Base-by-base conservation (phyloP, 208 protist species). In the Trypanosoma rangeli region DNA sequence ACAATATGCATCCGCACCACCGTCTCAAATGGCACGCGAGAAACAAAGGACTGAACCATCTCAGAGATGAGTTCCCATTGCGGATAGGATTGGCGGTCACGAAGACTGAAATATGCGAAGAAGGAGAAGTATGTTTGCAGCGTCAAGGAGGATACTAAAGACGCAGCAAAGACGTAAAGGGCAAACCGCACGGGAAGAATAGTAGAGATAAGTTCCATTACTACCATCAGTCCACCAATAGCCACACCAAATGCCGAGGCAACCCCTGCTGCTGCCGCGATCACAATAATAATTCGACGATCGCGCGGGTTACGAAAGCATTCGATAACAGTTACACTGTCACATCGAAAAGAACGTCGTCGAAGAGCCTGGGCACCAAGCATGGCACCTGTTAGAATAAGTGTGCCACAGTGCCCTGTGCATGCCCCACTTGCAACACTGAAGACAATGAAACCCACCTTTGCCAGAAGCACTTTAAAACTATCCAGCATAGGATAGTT, bases 251-350 rank as follows among this genome's bases (percentile, higher is more conserved):
- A 84, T 2, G 79, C 70, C 24, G 83, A 73, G 5, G 83, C 83
- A 42, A 85, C 61, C 13, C 83, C 83, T 15, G 80, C 77, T n/a
- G 83, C 83, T 5, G 74, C 69, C 4, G 79, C 79, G 61, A 88
- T 77, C n/a, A 85, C 65, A 4, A 82, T 39, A 63, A 88, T 76
- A 46, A 78, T 74, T 31, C 79, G 76, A 35, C 64, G 68, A 62
- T 88, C 83, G 49, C 80, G 76, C 33, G 83, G 83, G 68, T 85
- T 88, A 46, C 83, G 71, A 60, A 88, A 88, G 70, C 71, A 83
- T 60, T 84, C 73, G 22, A 88, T 76, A 58, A 88, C 77, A 61
- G 80, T 76, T 31, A 88, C 63, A 60, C 76, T 60, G 44, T 87
- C 63, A 53, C 71, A 84, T 28, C 73, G 79, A 54, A 87, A n/a